Base-by-base conservation (phyloP, 2,329 filamentous ascomycete genomes). In the Waltergamsia citrina region DNA sequence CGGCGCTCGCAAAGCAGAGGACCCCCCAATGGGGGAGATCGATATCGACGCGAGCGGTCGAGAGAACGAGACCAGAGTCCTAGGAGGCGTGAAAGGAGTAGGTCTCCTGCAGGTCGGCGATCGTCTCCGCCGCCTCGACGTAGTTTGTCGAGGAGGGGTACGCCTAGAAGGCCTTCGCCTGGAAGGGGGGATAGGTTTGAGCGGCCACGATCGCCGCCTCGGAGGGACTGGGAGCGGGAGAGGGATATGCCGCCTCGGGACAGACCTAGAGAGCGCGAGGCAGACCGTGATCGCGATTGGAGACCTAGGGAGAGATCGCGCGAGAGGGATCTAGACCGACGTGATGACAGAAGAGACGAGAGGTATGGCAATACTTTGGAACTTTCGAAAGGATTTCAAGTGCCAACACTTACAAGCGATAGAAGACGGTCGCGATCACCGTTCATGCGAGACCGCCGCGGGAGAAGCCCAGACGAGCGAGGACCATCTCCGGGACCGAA, bases 381-480 rank as follows among this genome's bases (percentile, higher is more conserved):
- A n/a, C n/a, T n/a, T n/a, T n/a, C n/a, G n/a, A n/a, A n/a, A n/a
- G n/a, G n/a, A n/a, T n/a, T n/a, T n/a, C 19, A 8, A 12, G 12
- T 28, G 26, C 19, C 32, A 24, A 39, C 16, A 22, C 42, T 50
- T 35, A 52, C 39, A 41, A 29, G 39, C 22, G 37, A 41, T 42
- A 71, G 68, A 51, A 62, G 69, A 41, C 60, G 71, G 44, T 76
- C 72, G 17, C 62, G 72, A 31, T 75, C 71, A 22, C 71, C 71
- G 2, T 63, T 61, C 38, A 59, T 60, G 25, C 57, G 67, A 47
- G 68, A 72, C 38, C 62, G 56, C 39, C n/a, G 54, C 53, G 14
- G 22, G 11, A 33, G 59, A n/a, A 56, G 57, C 11, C 50, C 56
- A 6, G 42, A 50, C 17, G 18, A 32, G 30, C 43, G 62, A 37